Percentiles rank a stretch among this genome's conserved stretches.
Evolutionary conservation across 805 yeast genomes (phyloP).

Genomic region (Komagataella pseudopastoris): DNA sequence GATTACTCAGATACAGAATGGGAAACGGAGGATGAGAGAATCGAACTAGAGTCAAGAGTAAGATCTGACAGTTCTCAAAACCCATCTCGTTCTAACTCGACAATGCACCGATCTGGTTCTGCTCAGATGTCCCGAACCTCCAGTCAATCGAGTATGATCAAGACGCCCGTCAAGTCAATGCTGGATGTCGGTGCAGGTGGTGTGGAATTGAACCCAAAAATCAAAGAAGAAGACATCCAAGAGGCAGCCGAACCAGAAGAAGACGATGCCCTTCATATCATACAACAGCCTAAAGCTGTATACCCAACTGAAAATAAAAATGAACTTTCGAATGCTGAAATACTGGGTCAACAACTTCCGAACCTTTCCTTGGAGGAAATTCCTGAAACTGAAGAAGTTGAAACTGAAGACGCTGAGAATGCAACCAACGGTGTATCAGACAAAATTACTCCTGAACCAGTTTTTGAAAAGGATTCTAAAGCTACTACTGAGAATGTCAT

Average conservation of each 20-base stretch:
- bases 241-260: neutral
- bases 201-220: neutral
- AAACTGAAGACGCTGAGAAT: neutral
- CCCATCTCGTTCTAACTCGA: neutral
- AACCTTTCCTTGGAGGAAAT: neutral
- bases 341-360: neutral
- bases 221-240: neutral
- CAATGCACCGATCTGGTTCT: neutral
- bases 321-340: neutral
- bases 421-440: neutral
- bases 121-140: neutral
- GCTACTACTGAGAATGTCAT: neutral
- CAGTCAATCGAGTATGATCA: neutral
- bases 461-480: neutral
- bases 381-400: neutral
- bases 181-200: slow-evolving; percentile 1
- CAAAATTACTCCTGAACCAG: neutral
- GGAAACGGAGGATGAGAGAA: neutral
- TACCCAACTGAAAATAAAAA: neutral
- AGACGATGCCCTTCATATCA: neutral
- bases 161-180: slow-evolving; percentile 4
- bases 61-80: neutral
- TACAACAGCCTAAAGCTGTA: neutral
- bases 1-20: neutral
- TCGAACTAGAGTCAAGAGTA: neutral